Evolutionary conservation across 176 grass and related monocot species (phyloP), one percentile per base, ranked within the genome.

Genomic region (Carex cristatella): DNA sequence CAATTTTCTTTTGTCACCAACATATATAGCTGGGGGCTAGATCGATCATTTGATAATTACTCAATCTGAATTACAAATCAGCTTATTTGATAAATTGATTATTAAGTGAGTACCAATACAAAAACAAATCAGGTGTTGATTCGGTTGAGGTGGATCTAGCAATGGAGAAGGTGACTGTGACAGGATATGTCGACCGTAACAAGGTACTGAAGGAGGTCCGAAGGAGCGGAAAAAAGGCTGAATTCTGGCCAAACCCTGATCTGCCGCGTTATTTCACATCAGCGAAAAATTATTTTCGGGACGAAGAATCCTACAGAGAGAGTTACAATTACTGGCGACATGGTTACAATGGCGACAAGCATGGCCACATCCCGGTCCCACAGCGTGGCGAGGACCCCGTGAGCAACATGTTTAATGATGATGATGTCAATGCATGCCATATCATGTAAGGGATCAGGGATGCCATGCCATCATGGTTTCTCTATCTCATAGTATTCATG

Each of bases 141-240:
- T 80, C 86, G 2, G 94, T 93, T 83, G 91, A 91, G 13, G 94
- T 91, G 69, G 88, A 93, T 83, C 38, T 93, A 81, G 48, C 12
- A 12, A 89, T 87, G 94, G 89, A 91, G 84, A 97, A 91, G 88
- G 94, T 93, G 87, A 88, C 81, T 18, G 94, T 97, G 91, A 97
- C 89, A 11, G 89, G 94, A 87, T 93, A 93, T 65, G 81, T 93
- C 57, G 94, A 97, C 65, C 63, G 85, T 33, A 89, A 82, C 57
- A 88, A 65, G 28, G 89, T 96, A 75, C 84, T 96, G 63, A 90
- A 80, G 56, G 84, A 89, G 84, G 91, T 96, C 48, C 79, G 94
- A 3, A 90, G 90, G 73, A 92, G 89, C 79, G 90, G 94, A 61
- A 97, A 92, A 91, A 94, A 97, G 89, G 91, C 91, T 1, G 91